Evolutionary conservation across 495 filamentous ascomycete species (phyloP).

Genomic region (Penicillium odoratum): DNA sequence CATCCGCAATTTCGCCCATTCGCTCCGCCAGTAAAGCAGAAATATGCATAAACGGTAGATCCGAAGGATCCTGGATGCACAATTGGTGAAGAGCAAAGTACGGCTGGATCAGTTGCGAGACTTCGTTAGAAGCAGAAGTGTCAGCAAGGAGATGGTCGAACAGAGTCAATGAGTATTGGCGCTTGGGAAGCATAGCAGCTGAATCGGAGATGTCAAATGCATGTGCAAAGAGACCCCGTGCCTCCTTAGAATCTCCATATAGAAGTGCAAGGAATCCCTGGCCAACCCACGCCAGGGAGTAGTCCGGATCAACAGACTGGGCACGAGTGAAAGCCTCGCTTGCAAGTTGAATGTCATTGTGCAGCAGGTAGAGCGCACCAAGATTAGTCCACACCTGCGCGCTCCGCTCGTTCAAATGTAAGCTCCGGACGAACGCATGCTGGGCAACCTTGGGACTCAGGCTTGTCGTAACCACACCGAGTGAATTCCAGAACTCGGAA

Average conservation of each 20-base stretch:
- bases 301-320: slow-evolving; percentile 92
- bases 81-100: slow-evolving; percentile 88
- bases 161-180: slow-evolving; percentile 71
- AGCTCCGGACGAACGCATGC: slow-evolving; percentile 88
- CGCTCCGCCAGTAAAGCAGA: slow-evolving; percentile 79
- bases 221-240: slow-evolving; percentile 85
- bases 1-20: slow-evolving; percentile 62
- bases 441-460: slow-evolving; percentile 88
- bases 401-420: slow-evolving; percentile 87
- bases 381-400: slow-evolving; percentile 88
- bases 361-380: slow-evolving; percentile 79
- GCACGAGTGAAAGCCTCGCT: slow-evolving; percentile 87
- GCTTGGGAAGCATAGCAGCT: slow-evolving; percentile 66
- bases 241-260: slow-evolving; percentile 70
- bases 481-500: slow-evolving; percentile 94
- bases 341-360: slow-evolving; percentile 78
- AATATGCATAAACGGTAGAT: slow-evolving; percentile 73
- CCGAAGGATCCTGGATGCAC: slow-evolving; percentile 61
- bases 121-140: slow-evolving; percentile 55
- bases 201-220: slow-evolving; percentile 88
- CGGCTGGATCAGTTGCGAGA: slow-evolving; percentile 66
- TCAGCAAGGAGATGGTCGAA: slow-evolving; percentile 74
- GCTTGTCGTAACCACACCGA: slow-evolving; percentile 83
- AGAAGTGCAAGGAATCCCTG: slow-evolving; percentile 82
- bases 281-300: slow-evolving; percentile 88